These are phyloP conservation scores for Termitomyces sp. DNA, from an alignment of 768 basidiomycete genomes.

Conservation along the genomic window DNA sequence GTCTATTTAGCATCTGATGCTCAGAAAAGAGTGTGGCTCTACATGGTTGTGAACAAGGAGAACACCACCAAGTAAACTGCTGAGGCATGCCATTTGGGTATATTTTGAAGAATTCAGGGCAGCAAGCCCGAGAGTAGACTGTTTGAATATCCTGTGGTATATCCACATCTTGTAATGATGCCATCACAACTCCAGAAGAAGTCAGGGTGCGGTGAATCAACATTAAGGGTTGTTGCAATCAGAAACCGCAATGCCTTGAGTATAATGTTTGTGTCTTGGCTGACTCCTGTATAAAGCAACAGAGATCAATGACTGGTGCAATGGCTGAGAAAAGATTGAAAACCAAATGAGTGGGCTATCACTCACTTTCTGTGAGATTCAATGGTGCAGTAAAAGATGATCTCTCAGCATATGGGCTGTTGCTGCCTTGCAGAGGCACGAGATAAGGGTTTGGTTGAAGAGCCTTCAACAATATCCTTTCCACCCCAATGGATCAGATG, in stretches of 20 bases:
- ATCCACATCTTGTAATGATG: background rate
- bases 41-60: background rate
- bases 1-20: background rate
- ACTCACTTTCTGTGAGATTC: no score
- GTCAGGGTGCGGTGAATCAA: background rate
- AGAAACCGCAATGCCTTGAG: background rate
- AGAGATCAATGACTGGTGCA: background rate
- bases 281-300: background rate
- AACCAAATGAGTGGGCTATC: background rate
- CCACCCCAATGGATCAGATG: background rate
- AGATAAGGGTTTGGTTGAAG: no score
- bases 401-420: no score
- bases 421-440: no score
- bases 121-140: background rate
- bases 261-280: background rate
- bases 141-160: background rate
- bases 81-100: background rate
- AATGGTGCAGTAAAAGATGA: background rate
- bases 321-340: background rate
- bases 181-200: background rate
- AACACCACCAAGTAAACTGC: background rate
- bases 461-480: no score
- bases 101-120: constrained; percentile 1
- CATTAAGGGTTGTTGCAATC: background rate
- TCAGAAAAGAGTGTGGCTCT: background rate